Evolutionary conservation across 352 stramenopile species (phyloP).

Genomic region (Phytophthora sp.): DNA sequence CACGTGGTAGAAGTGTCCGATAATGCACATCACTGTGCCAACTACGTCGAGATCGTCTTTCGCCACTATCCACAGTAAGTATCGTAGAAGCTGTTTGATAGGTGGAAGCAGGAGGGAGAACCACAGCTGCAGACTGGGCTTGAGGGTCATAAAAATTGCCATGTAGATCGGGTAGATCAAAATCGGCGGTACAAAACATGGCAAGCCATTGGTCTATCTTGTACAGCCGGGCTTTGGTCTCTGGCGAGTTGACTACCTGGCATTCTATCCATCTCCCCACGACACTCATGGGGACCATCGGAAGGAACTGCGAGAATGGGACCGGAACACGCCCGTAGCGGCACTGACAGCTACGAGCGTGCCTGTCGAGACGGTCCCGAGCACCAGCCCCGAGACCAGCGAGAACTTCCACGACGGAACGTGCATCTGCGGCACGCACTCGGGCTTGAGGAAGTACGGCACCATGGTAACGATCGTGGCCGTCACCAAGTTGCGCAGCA

Average conservation of each 20-base stretch:
- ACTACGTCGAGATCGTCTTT: slow-evolving; percentile 33
- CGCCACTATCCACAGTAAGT: slow-evolving; percentile 17
- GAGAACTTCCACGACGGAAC: slow-evolving; percentile 11
- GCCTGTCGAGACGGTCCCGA: slow-evolving; percentile 4
- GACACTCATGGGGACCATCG: slow-evolving; percentile 12
- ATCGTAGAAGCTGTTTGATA: slow-evolving; percentile 33
- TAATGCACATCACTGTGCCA: slow-evolving; percentile 21
- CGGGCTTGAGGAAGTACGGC: slow-evolving; percentile 14
- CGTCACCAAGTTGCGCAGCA: slow-evolving; percentile 25
- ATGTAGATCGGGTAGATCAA: slow-evolving; percentile 38
- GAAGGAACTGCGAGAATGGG: slow-evolving; percentile 26
- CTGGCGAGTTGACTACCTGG: background rate
- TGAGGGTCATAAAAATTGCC: slow-evolving; percentile 36
- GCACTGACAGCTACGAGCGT: slow-evolving; percentile 11
- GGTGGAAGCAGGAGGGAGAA: slow-evolving; percentile 35
- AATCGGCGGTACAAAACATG: slow-evolving; percentile 21
- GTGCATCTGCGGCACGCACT: slow-evolving; percentile 27
- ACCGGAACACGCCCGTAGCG: slow-evolving; percentile 22
- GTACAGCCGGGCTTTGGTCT: slow-evolving; percentile 3
- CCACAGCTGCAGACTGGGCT: slow-evolving; percentile 15
- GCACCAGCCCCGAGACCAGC: slow-evolving; percentile 5
- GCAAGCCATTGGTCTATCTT: slow-evolving; percentile 8
- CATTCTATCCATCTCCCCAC: slow-evolving; percentile 1
- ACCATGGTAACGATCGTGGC: slow-evolving; percentile 9
- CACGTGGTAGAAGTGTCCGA: slow-evolving; percentile 41